Base-by-base conservation (phyloP, 345 rosid species). In the Salix udensis region DNA sequence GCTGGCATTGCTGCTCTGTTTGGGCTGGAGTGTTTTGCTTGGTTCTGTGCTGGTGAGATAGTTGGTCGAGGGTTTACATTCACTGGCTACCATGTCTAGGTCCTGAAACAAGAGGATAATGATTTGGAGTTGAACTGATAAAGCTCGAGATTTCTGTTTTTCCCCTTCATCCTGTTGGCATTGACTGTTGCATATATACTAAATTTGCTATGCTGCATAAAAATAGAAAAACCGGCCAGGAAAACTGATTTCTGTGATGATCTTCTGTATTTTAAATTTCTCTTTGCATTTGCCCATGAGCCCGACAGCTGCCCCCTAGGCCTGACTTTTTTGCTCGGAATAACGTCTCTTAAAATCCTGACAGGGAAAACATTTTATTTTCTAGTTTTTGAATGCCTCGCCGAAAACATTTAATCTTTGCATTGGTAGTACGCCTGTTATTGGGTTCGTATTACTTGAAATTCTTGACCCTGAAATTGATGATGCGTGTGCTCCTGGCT, bases 31-130 rank as follows among this genome's bases (percentile, higher is more conserved):
- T 91, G 94, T 73, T 88, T 88, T 7, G 91, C 89, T 2, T 92
- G 93, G 91, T 91, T 36, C 77, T 88, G 96, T 79, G 88, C 88
- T 8, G 94, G 96, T 76, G 93, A 93, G 83, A 84, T 91, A 28
- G 81, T 85, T 28, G 97, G 91, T 70, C 82, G 94, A 65, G 94
- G 92, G 66, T 91, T 91, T 84, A 91, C 92, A 40, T 67, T 91
- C 89, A 82, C 92, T 0, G 93, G 94, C 70, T 91, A 91, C 87
- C 84, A 84, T 64, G 84, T 85, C 77, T 89, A 79, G 88, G 70
- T 42, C 23, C 74, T 42, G 73, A 67, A 53, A 24, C 31, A 39
- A 55, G 71, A 67, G 3, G 13, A 21, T 6, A 30, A 4, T 24
- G 12, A 16, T 50, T 52, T 39, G 18, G 21, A 67, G 40, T 75